These are phyloP conservation scores for Amaranthus palmeri DNA, from an alignment of 148 eudicot genomes.

Conservation along the genomic window DNA sequence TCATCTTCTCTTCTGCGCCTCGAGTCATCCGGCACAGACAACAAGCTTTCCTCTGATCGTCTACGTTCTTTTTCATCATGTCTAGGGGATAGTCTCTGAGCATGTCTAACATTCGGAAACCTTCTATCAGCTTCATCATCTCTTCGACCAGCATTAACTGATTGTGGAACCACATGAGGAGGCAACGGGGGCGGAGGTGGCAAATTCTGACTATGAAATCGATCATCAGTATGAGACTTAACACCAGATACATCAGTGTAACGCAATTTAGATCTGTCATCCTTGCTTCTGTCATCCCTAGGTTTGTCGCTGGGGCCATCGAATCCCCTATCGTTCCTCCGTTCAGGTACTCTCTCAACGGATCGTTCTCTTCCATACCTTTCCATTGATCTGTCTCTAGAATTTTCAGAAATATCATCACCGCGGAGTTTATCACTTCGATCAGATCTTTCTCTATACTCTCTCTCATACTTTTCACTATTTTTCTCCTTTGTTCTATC, in stretches of 20 bases:
- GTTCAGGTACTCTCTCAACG: slow-evolving; percentile 60
- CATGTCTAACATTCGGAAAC: slow-evolving; percentile 63
- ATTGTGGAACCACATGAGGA: slow-evolving; percentile 84
- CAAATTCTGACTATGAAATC: slow-evolving; percentile 74
- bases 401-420: slow-evolving; percentile 63
- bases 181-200: slow-evolving; percentile 99
- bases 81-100: slow-evolving; percentile 87
- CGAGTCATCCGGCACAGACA: slow-evolving; percentile 56
- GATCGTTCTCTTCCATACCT: slow-evolving; percentile 85
- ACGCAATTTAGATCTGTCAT: slow-evolving; percentile 69
- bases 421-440: slow-evolving; percentile 62
- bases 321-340: slow-evolving; percentile 57
- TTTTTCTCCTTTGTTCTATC: slow-evolving; percentile 71
- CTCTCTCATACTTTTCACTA: slow-evolving; percentile 75
- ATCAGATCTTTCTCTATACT: slow-evolving; percentile 63
- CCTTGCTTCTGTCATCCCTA: slow-evolving; percentile 81
- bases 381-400: slow-evolving; percentile 80
- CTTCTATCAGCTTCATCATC: slow-evolving; percentile 91
- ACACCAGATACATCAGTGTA: slow-evolving; percentile 55
- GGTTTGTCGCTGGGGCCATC: slow-evolving; percentile 55
- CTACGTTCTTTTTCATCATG: slow-evolving; percentile 94
- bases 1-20: slow-evolving; percentile 96
- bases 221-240: slow-evolving; percentile 65
- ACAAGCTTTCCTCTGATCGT: slow-evolving; percentile 77
- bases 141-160: slow-evolving; percentile 62